Base-by-base conservation (phyloP, 805 yeast species). In the Nakazawaea wickerhamii region DNA sequence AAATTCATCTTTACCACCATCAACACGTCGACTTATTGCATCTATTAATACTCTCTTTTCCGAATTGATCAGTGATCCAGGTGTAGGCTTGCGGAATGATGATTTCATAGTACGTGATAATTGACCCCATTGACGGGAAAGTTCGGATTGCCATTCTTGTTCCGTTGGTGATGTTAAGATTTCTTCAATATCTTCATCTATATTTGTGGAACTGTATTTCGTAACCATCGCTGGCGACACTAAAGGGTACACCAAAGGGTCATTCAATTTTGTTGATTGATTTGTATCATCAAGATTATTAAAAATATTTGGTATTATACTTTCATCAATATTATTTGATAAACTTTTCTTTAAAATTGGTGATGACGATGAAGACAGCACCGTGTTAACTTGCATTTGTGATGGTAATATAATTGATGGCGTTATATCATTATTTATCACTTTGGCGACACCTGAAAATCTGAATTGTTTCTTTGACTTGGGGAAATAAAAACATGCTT, bases 21-120 rank as follows among this genome's bases (percentile, higher is more conserved):
- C 95, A 14, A 87, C 95, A 10, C 95, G 91, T 51, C 95, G 71
- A 37, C 75, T 69, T 36, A 87, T 81, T 40, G 84, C 75, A 59
- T 87, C 95, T 34, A 87, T 61, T 43, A 68, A 58, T 50, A 75
- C 76, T 28, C 68, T 67, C 44, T 75, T 76, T 32, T 77, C 80
- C 6, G 67, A 67, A 9, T 75, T 73, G 55, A 87, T 55, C 18
- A 65, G 61, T 1, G 78, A 63, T n/a, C 82, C 82, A 2, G 95
- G 95, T 1, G 70, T 61, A 0, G 95, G 95, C 50, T 79, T 81
- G 43, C 84, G 73, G 61, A 83, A 87, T 20, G 81, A 70, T 35
- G 80, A 73, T 57, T 78, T 81, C 55, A 83, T 65, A 4, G 63
- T 59, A 45, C 81, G 70, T 3, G 89, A 77, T 39, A 85, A 60